Evolutionary conservation across 208 protist species (phyloP).

Genomic region (Acanthamoeba lenticulata): DNA sequence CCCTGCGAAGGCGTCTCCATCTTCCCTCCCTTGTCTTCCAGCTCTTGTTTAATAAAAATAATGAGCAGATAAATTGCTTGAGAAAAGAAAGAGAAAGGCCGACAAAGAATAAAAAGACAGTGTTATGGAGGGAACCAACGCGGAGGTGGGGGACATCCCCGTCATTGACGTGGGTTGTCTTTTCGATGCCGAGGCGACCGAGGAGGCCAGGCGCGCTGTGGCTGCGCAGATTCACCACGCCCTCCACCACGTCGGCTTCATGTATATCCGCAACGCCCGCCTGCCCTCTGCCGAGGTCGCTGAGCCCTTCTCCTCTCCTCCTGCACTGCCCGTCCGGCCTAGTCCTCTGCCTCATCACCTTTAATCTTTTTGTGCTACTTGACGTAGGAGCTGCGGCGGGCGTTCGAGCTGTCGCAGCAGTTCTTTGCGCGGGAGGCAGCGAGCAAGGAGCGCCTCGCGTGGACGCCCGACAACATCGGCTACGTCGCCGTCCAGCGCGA

Average conservation of each 20-base stretch:
- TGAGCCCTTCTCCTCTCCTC: not conserved
- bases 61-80: too few species aligned
- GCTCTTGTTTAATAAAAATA: too few species aligned
- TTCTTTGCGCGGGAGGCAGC: not conserved
- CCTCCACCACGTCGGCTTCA: constrained; percentile 31
- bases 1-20: too few species aligned
- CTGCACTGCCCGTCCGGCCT: not conserved
- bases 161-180: not conserved
- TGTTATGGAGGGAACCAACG: too few species aligned
- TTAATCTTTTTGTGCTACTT: not conserved
- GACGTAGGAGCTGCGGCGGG: not conserved
- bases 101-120: too few species aligned
- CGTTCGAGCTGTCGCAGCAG: not conserved
- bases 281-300: not conserved
- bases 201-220: not conserved
- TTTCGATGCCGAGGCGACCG: not conserved
- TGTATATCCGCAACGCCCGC: not conserved
- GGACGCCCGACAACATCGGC: constrained; percentile 45
- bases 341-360: not conserved
- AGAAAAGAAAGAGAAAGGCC: too few species aligned
- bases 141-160: too few species aligned
- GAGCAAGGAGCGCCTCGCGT: not conserved
- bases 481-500: constrained; percentile 18
- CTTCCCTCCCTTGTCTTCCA: too few species aligned
- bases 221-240: constrained; percentile 23